Conservation (phyloP, 495 filamentous ascomycete species). For the Astrothelium subdiscretum region DNA sequence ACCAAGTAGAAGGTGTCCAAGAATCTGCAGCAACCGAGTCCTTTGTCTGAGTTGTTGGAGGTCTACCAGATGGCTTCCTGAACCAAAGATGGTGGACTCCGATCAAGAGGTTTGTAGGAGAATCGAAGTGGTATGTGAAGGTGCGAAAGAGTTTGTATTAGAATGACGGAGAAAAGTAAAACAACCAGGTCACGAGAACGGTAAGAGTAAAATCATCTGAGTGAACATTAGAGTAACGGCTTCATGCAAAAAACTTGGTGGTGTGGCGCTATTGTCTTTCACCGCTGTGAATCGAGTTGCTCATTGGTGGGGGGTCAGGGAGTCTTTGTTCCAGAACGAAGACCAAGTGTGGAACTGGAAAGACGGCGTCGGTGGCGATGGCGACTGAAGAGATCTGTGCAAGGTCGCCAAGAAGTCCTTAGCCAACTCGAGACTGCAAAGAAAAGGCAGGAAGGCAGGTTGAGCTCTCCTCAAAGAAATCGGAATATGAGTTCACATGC, state of each 20-base stretch:
- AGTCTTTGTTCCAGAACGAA: not conserved
- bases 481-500: slow-evolving; percentile 2
- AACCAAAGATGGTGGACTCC: not conserved
- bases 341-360: not conserved
- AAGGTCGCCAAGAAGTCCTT: not conserved
- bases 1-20: not conserved
- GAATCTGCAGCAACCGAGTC: not conserved
- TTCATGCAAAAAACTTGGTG: not conserved
- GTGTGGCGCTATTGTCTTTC: slow-evolving; percentile 1
- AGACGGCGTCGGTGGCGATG: not conserved
- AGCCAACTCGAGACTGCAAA: not conserved
- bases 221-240: not conserved
- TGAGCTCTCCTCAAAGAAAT: no score
- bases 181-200: not conserved
- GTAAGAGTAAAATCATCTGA: not conserved
- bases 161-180: not conserved
- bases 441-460: not conserved
- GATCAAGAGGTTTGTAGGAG: not conserved
- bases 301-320: not conserved
- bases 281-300: not conserved
- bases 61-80: not conserved
- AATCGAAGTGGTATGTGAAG: not conserved
- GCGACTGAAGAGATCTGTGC: not conserved
- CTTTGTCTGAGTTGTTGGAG: not conserved
- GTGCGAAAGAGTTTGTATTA: not conserved